Percentiles rank a stretch among this genome's conserved stretches.
These are phyloP conservation scores for Cryphonectria japonica DNA, from an alignment of 2,329 filamentous ascomycete genomes.

Conservation along the genomic window DNA sequence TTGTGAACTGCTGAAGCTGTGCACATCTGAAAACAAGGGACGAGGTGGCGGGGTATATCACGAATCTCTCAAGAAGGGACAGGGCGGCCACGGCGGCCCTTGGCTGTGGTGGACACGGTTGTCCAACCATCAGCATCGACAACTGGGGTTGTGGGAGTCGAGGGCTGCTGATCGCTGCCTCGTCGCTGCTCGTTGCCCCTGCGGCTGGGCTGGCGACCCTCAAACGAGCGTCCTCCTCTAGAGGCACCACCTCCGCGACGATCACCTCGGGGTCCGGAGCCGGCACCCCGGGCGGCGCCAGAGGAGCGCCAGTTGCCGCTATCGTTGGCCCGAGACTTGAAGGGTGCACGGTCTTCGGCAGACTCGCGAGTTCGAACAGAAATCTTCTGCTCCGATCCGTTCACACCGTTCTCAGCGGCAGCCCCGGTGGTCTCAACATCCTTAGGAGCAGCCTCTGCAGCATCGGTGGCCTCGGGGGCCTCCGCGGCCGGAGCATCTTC, in stretches of 20 bases:
- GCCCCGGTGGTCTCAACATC: constrained; percentile 32
- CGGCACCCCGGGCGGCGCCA: constrained; percentile 49
- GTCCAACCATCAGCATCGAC: constrained; percentile 68
- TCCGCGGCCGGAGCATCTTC: constrained; percentile 1
- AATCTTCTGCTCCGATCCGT: constrained; percentile 53
- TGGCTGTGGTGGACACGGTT: constrained; percentile 51
- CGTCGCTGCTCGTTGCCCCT: constrained; percentile 36
- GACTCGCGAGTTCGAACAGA: constrained; percentile 41
- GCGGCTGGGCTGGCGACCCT: constrained; percentile 45
- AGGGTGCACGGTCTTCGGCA: constrained; percentile 46
- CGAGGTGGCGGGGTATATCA: constrained; percentile 23
- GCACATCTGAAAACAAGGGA: constrained; percentile 14
- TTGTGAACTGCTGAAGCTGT: constrained; percentile 11
- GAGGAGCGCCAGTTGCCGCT: constrained; percentile 64
- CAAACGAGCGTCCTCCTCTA: constrained; percentile 48
- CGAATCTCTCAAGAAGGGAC: constrained; percentile 27
- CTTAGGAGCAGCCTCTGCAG: constrained; percentile 31
- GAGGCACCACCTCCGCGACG: constrained; percentile 48
- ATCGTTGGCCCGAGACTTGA: constrained; percentile 60
- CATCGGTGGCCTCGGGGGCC: constrained; percentile 29
- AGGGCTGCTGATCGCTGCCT: constrained; percentile 38
- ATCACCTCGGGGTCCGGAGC: constrained; percentile 43
- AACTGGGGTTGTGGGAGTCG: constrained; percentile 41
- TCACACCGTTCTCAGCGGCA: constrained; percentile 37
- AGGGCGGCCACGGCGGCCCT: constrained; percentile 43